Base-by-base conservation (phyloP, 345 rosid species). In the Mercurialis annua region DNA sequence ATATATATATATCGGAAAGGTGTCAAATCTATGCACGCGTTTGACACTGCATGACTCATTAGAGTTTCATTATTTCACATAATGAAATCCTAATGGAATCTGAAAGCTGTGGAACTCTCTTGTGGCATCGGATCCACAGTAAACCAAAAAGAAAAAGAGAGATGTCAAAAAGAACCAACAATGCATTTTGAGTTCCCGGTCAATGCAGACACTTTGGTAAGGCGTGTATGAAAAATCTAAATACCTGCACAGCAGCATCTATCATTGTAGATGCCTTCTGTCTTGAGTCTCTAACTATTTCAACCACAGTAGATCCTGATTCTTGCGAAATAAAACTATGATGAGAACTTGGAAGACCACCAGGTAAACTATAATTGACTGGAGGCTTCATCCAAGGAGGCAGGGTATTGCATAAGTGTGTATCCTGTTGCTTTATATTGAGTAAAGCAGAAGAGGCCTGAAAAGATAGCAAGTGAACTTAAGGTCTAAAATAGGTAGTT, bases 231-330 rank as follows among this genome's bases (percentile, higher is more conserved):
- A n/a, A 55, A 64, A 44, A 30, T 2, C 56, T 26, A 38, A 5
- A 54, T 75, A 95, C 98, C 96, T 95, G 87, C 31, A 90, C 74
- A 74, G 94, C 98, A 55, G 83, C 84, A 82, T 95, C 91, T 50
- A 95, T 89, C 99, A 95, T 92, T 59, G 80, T 53, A 50, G 71
- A 83, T 40, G 98, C 99, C 83, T 77, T 83, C 58, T 70, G 42
- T 72, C 81, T 90, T 62, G 97, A 95, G 59, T 81, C 82, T 57
- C 81, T 75, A 23, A 95, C 85, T 73, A 88, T 83, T 78, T 90
- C 96, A 53, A 71, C 72, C 56, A 82, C 87, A 62, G 74, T 82
- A 65, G 96, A 86, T 76, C 77, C 94, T 55, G 83, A 73, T 70
- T 92, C 97, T 76, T 81, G 85, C 43, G 78, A 81, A 66, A 63